Percentiles rank a stretch among this genome's conserved stretches.
Conservation (phyloP, 2,329 filamentous ascomycete species). For the Aplosporella prunicola region DNA sequence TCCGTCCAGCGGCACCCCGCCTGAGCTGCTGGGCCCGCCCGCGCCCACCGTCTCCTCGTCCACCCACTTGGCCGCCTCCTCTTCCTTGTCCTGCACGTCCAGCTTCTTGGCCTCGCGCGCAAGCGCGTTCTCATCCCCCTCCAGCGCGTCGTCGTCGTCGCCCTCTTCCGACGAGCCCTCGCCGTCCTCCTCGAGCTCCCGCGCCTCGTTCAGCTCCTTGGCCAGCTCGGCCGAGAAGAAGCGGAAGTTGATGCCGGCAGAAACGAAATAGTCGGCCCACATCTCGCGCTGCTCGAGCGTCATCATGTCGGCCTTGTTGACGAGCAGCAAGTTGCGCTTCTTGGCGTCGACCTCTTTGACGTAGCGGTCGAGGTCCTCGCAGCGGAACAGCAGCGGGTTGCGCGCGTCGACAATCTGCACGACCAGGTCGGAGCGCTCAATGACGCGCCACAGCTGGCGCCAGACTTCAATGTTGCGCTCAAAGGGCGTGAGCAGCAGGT, state of each 20-base stretch:
- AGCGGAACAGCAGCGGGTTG: constrained; percentile 88
- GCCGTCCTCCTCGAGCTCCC: constrained; percentile 45
- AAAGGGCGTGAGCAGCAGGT: constrained; percentile 94
- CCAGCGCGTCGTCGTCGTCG: constrained; percentile 36
- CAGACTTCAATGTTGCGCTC: constrained; percentile 96
- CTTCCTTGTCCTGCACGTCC: constrained; percentile 34
- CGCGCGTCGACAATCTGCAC: constrained; percentile 98
- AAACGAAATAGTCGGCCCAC: constrained; percentile 82
- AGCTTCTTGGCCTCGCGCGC: constrained; percentile 37
- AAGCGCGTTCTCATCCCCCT: constrained; percentile 41
- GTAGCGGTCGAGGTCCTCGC: constrained; percentile 84
- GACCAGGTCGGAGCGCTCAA: constrained; percentile 88
- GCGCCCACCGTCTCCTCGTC: constrained; percentile 31
- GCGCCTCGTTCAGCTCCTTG: constrained; percentile 75
- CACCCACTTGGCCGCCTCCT: constrained; percentile 32
- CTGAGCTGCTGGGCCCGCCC: too few species aligned
- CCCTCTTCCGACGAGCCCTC: constrained; percentile 30
- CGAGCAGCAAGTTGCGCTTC: constrained; percentile 84
- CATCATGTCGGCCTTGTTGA: constrained; percentile 99
- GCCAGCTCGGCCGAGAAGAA: constrained; percentile 95
- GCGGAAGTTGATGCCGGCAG: constrained; percentile 74
- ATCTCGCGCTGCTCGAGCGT: constrained; percentile 67
- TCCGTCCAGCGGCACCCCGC: constrained; percentile 24
- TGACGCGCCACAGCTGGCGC: constrained; percentile 96
- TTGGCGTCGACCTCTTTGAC: constrained; percentile 83